Evolutionary conservation across 2,329 filamentous ascomycete species (phyloP).

Genomic region (Uncinocarpus reesii): DNA sequence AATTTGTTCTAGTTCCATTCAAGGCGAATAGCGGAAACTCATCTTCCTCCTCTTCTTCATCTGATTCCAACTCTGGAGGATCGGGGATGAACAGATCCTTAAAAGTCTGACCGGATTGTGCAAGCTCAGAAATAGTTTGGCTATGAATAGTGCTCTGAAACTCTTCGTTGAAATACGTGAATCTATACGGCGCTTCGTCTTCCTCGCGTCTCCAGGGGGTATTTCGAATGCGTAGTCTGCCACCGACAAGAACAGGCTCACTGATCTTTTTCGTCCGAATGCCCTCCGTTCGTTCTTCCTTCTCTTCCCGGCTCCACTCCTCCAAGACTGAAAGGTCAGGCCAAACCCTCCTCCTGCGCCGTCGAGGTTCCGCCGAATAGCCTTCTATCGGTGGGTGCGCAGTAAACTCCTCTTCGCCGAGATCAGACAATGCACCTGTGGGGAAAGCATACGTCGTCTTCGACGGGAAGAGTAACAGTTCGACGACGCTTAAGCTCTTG

Average conservation of each 20-base stretch:
- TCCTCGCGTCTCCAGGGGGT: slow-evolving; percentile 76
- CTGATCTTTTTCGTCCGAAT: slow-evolving; percentile 82
- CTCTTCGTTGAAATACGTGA: slow-evolving; percentile 98
- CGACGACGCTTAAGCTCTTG: slow-evolving; percentile 41
- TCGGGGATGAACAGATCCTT: slow-evolving; percentile 84
- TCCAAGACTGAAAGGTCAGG: slow-evolving; percentile 75
- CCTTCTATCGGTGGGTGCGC: slow-evolving; percentile 41
- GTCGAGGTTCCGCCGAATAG: slow-evolving; percentile 33
- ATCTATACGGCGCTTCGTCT: slow-evolving; percentile 82
- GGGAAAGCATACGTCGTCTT: slow-evolving; percentile 93
- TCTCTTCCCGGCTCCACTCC: slow-evolving; percentile 83
- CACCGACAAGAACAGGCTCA: slow-evolving; percentile 85
- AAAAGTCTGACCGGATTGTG: slow-evolving; percentile 76
- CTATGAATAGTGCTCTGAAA: slow-evolving; percentile 94
- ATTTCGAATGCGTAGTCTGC: slow-evolving; percentile 69
- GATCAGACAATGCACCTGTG: slow-evolving; percentile 63
- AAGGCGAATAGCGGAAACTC: slow-evolving; percentile 10
- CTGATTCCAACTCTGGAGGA: slow-evolving; percentile 58
- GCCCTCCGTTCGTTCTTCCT: slow-evolving; percentile 73
- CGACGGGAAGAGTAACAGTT: slow-evolving; percentile 53
- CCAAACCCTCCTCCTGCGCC: slow-evolving; percentile 64
- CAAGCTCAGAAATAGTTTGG: slow-evolving; percentile 83
- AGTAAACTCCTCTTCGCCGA: slow-evolving; percentile 63
- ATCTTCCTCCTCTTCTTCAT: slow-evolving; percentile 49
- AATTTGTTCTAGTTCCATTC: slow-evolving; percentile 10